These are phyloP conservation scores for Sclerospora graminicola DNA, from an alignment of 352 stramenopile genomes.

Conservation along the genomic window DNA sequence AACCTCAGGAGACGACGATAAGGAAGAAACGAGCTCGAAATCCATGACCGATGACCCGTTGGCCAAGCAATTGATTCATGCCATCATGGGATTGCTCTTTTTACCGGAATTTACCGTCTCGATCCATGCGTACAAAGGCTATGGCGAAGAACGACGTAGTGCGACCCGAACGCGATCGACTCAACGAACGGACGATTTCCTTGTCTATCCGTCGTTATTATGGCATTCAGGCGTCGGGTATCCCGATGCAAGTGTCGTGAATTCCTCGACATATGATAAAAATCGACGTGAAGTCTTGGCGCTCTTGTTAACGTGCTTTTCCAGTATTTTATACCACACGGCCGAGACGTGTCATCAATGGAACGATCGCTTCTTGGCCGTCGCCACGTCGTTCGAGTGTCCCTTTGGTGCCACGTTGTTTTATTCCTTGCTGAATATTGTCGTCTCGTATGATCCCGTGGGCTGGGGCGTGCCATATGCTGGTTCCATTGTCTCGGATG, in stretches of 20 bases:
- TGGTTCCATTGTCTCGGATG: conserved; percentile 81
- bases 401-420: conserved; percentile 93
- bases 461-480: conserved; percentile 86
- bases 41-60: conserved; percentile 25
- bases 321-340: conserved; percentile 92
- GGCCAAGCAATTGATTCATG: conserved; percentile 69
- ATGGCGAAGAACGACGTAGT: conserved; percentile 61
- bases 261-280: conserved; percentile 79
- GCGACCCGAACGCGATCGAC: conserved; percentile 36
- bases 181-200: too few species aligned
- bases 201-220: conserved; percentile 70
- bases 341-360: conserved; percentile 88
- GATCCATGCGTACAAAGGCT: conserved; percentile 76
- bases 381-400: conserved; percentile 84
- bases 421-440: conserved; percentile 94
- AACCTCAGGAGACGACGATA: conserved; percentile 21
- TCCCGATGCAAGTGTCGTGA: conserved; percentile 60
- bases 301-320: conserved; percentile 90
- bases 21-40: conserved; percentile 22
- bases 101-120: conserved; percentile 81
- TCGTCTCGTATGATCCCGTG: conserved; percentile 90
- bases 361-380: conserved; percentile 86
- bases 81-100: conserved; percentile 81
- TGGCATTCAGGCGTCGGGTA: conserved; percentile 78
- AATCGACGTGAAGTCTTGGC: conserved; percentile 95